These are phyloP conservation scores for Phylloporus arenicola DNA, from an alignment of 768 basidiomycete species.

Conservation along the genomic window DNA sequence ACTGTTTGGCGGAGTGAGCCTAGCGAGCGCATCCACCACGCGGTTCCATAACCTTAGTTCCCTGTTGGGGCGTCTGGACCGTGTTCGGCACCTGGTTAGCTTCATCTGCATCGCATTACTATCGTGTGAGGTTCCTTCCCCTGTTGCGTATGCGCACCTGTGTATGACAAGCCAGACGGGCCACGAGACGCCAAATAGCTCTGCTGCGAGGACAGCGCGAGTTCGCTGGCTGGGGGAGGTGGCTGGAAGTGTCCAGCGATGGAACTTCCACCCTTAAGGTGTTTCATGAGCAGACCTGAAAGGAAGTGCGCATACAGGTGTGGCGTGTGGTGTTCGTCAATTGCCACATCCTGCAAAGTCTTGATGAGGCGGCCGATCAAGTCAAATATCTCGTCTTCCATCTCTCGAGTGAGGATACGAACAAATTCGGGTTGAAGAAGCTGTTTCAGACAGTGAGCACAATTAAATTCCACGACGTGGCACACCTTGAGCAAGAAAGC, in stretches of 20 bases:
- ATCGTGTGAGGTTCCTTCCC: conserved; percentile 16
- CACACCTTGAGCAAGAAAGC: conserved; percentile 75
- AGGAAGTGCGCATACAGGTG: conserved; percentile 78
- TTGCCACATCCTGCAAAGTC: conserved; percentile 66
- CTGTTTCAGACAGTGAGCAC: conserved; percentile 29
- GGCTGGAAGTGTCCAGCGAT: conserved; percentile 51
- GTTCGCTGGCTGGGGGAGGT: conserved; percentile 40
- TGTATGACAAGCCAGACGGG: conserved; percentile 25
- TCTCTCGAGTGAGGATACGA: conserved; percentile 48
- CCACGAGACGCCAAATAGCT: conserved; percentile 23
- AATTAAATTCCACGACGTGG: not conserved
- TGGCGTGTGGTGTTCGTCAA: conserved; percentile 78
- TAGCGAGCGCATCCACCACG: conserved; percentile 61
- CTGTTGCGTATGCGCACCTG: conserved; percentile 8
- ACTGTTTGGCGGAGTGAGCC: conserved; percentile 42
- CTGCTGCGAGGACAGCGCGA: conserved; percentile 12
- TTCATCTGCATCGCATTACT: conserved; percentile 29
- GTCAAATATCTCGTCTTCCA: conserved; percentile 67
- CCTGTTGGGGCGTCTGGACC: not conserved
- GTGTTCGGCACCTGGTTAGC: conserved; percentile 7
- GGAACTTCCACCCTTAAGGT: conserved; percentile 59
- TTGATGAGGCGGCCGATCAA: conserved; percentile 69
- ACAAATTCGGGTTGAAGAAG: conserved; percentile 71
- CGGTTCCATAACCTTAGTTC: conserved; percentile 64
- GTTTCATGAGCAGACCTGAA: conserved; percentile 60